phyloP scores from a whole-genome alignment of 2,329 filamentous ascomycete species.

The Beauveria sp. region DNA sequence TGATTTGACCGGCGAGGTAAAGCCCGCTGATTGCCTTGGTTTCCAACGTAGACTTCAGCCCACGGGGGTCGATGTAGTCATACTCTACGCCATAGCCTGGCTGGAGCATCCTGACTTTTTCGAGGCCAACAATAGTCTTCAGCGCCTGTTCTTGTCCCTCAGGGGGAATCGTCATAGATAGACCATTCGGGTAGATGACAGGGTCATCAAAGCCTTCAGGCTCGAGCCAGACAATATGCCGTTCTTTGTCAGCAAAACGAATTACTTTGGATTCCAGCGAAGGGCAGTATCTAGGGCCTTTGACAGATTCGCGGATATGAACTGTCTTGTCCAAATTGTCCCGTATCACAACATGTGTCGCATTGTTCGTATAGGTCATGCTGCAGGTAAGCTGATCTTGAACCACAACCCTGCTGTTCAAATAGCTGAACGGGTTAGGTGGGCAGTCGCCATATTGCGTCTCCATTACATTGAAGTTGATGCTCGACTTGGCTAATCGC shows the following conservation, averaged over 20 bases:
- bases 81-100: conserved; percentile 97
- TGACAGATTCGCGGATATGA: conserved; percentile 91
- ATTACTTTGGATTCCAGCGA: conserved; percentile 93
- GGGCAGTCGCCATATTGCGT: conserved; percentile 76
- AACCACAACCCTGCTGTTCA: conserved; percentile 72
- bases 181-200: conserved; percentile 89
- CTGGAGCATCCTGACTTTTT: conserved; percentile 85
- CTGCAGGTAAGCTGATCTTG: conserved; percentile 79
- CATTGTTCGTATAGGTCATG: conserved; percentile 78
- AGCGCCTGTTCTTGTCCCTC: conserved; percentile 80
- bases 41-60: conserved; percentile 80
- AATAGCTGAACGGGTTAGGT: conserved; percentile 83
- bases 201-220: conserved; percentile 89
- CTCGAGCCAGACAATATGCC: conserved; percentile 92
- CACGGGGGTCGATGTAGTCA: conserved; percentile 93
- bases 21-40: conserved; percentile 86
- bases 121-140: conserved; percentile 80
- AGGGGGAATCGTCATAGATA: conserved; percentile 92
- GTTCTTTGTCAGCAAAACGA: conserved; percentile 70
- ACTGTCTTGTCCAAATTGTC: conserved; percentile 92
- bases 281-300: conserved; percentile 86
- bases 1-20: conserved; percentile 93
- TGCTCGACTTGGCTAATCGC: conserved; percentile 71
- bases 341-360: conserved; percentile 74
- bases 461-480: conserved; percentile 67